These are phyloP conservation scores for Russula griseocarnosa DNA, from an alignment of 768 basidiomycete genomes.

Conservation along the genomic window DNA sequence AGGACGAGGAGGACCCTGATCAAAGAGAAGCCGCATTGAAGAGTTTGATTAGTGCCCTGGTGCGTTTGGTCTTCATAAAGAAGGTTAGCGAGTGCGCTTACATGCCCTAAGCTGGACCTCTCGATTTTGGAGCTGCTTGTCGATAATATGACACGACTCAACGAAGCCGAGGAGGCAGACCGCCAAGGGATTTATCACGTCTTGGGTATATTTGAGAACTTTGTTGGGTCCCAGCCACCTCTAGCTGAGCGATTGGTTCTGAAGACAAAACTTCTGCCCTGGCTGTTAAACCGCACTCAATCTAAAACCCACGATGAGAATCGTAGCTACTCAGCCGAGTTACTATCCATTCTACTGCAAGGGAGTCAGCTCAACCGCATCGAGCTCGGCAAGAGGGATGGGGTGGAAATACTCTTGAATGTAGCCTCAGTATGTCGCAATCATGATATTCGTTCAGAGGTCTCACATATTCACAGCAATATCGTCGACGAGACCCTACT, in stretches of 20 bases:
- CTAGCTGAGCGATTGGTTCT: conserved; percentile 65
- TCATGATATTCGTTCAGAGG: conserved; percentile 15
- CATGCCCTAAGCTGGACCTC: conserved; percentile 59
- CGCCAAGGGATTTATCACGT: conserved; percentile 90
- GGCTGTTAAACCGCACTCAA: conserved; percentile 75
- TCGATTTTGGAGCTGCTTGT: conserved; percentile 85
- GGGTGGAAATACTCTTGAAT: conserved; percentile 72
- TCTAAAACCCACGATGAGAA: conserved; percentile 81
- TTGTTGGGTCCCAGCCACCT: conserved; percentile 78
- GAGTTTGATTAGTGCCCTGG: conserved; percentile 69
- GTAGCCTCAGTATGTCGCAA: conserved; percentile 65
- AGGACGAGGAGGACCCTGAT: conserved; percentile 59
- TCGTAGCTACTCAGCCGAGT: conserved; percentile 86
- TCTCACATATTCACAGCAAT: conserved; percentile 55
- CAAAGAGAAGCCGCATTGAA: conserved; percentile 68
- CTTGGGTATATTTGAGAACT: conserved; percentile 91
- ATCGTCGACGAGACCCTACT: conserved; percentile 75
- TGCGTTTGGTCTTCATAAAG: conserved; percentile 39
- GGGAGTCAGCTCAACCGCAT: conserved; percentile 64
- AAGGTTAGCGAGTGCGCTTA: conserved; percentile 9
- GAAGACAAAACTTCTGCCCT: conserved; percentile 71
- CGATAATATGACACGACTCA: conserved; percentile 82
- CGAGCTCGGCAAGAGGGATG: conserved; percentile 65
- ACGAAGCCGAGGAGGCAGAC: conserved; percentile 88
- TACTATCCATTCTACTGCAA: conserved; percentile 88